Evolutionary conservation across 1,139 yeast species (phyloP).

Genomic region (Hanseniaspora sp.): DNA sequence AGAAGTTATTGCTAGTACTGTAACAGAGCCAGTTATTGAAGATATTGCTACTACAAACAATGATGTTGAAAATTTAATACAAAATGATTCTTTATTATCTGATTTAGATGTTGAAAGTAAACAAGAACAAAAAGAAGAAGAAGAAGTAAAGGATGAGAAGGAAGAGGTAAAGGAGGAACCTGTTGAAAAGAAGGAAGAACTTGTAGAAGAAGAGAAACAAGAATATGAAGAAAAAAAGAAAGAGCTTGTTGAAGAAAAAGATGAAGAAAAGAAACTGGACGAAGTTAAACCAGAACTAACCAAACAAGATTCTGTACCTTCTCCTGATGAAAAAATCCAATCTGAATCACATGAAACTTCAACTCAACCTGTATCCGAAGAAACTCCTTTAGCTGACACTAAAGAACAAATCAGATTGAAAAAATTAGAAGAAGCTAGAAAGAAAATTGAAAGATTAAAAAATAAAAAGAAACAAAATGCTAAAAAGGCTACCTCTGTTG

Average conservation of each 20-base stretch:
- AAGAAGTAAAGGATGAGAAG: conserved; percentile 4
- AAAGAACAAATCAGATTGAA: conserved; percentile 20
- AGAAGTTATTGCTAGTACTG: neutral
- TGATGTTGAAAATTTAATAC: neutral
- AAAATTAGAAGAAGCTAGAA: conserved; percentile 30
- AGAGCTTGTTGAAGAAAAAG: neutral
- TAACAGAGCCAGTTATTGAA: neutral
- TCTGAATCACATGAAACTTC: no score
- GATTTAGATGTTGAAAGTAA: conserved; percentile 23
- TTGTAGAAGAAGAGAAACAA: neutral
- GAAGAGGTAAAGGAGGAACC: neutral
- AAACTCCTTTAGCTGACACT: neutral
- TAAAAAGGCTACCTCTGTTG: conserved; percentile 15
- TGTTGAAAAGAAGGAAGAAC: neutral
- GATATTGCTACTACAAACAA: neutral
- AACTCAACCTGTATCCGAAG: neutral
- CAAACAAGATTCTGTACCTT: neutral
- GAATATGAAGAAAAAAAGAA: neutral
- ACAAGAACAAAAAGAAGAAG: conserved; percentile 22
- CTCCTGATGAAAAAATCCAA: no score
- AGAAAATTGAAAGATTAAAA: conserved; percentile 30
- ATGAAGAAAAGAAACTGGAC: conserved; percentile 7
- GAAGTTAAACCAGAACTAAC: conserved; percentile 8
- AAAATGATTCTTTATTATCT: neutral
- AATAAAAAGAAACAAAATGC: conserved; percentile 28